Base-by-base conservation (phyloP, 495 filamentous ascomycete genomes). In the Polyplosphaeria fusca region DNA sequence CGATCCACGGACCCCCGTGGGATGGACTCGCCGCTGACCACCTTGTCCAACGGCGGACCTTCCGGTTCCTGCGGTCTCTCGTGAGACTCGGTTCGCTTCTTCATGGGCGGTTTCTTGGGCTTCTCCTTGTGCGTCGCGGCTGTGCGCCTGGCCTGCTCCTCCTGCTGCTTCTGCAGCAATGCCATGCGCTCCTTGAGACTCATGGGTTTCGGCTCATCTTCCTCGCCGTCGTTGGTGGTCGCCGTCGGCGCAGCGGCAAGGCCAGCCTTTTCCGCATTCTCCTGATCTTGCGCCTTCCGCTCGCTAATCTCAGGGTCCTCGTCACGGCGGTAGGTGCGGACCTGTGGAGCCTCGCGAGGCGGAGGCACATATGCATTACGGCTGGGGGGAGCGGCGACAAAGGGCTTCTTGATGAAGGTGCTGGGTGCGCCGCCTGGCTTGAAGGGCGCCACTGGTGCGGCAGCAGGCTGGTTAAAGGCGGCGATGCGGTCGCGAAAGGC, bases 401-500 rank as follows among this genome's bases (percentile, higher is more conserved):
- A 98, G n/a, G 93, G 90, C 71, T 97, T 97, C 77, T 94, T 96
- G 69, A 97, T 83, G 62, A 97, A 97, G 44, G 80, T 77, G 40
- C 80, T 77, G 23, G 81, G 61, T 5, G 55, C 55, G 2, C 81
- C 80, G 57, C 81, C 77, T 12, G 90, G 89, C 64, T 96, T 95
- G 70, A 90, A 89, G 2, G 94, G 93, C 3, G 89, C 82, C 52
- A 93, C 72, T 11, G 93, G 93, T 5, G 92, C 81, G 4, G 89
- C 87, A 20, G 91, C 82, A 19, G 87, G 77, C 67, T 90, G 94
- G 69, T 98, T 98, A 74, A 98, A 98, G 18, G 91, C 90, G 5
- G 94, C 94, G 64, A 98, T 93, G 50, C 94, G 90, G 69, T 97
- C 93, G 58, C 78, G 89, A 71, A 98, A 96, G 0, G 93, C 91